Percentiles rank a stretch among this genome's conserved stretches.
phyloP scores from a whole-genome alignment of 306 rosid genomes.

The Pterocarpus santalinus region DNA sequence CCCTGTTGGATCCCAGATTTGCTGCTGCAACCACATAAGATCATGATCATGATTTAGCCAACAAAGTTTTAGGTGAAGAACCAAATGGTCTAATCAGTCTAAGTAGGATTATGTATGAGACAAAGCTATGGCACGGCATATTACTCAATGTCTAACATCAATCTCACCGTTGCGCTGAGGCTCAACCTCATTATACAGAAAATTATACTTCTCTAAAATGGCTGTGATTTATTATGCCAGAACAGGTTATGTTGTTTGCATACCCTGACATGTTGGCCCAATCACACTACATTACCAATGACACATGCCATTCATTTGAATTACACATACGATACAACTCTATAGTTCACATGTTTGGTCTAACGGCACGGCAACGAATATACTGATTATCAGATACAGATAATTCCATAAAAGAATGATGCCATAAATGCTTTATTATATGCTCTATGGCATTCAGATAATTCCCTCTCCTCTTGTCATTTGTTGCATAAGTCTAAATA shows the following conservation, averaged over 20 bases:
- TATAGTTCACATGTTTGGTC: conserved; percentile 3
- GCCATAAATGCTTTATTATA: no score
- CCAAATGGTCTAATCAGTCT: no score
- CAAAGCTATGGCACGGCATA: no score
- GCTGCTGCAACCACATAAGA: conserved; percentile 66
- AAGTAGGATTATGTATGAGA: no score
- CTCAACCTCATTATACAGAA: no score
- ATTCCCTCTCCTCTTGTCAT: conserved; percentile 1
- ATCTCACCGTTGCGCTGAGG: no score
- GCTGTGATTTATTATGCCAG: not conserved
- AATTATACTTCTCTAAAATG: no score
- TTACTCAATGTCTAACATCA: no score
- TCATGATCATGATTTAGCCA: conserved; percentile 34
- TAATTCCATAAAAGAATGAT: not conserved
- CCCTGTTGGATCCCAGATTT: conserved; percentile 73
- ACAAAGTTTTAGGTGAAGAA: not conserved
- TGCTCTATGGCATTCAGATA: not conserved
- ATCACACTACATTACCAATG: not conserved
- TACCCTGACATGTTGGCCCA: not conserved
- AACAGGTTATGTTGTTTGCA: not conserved
- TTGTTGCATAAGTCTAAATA: not conserved
- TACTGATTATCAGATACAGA: not conserved
- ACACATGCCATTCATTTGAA: conserved; percentile 1
- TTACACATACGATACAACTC: not conserved
- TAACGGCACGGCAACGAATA: not conserved